phyloP scores from a whole-genome alignment of 2,329 filamentous ascomycete genomes.

The Diaporthe australafricana region DNA sequence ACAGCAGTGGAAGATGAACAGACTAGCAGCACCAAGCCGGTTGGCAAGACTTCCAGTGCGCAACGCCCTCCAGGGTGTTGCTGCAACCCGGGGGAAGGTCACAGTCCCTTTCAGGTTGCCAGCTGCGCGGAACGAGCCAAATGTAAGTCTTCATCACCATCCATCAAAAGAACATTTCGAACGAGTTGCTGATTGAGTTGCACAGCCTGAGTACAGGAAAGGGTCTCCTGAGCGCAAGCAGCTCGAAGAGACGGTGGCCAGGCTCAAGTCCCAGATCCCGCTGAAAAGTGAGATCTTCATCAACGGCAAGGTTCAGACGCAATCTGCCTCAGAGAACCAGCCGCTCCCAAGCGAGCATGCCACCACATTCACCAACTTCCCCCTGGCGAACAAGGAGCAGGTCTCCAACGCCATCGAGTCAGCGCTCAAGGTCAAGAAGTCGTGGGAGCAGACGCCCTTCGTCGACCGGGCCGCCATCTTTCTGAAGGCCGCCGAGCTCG shows the following conservation, averaged over 20 bases:
- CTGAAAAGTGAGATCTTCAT: slow-evolving; percentile 48
- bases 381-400: slow-evolving; percentile 62
- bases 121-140: slow-evolving; percentile 48
- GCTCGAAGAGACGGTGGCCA: slow-evolving; percentile 46
- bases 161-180: neutral
- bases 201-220: slow-evolving; percentile 46
- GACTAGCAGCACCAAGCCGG: slow-evolving; percentile 13
- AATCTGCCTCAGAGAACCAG: slow-evolving; percentile 44
- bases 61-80: slow-evolving; percentile 5
- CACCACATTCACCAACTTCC: slow-evolving; percentile 50
- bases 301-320: slow-evolving; percentile 45
- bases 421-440: slow-evolving; percentile 83
- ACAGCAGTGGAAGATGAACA: neutral
- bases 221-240: slow-evolving; percentile 46
- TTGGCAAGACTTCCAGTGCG: slow-evolving; percentile 3
- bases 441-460: slow-evolving; percentile 90
- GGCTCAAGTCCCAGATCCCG: slow-evolving; percentile 47
- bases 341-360: slow-evolving; percentile 50
- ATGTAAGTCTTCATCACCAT: slow-evolving; percentile 40
- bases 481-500: slow-evolving; percentile 92
- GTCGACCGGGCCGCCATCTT: slow-evolving; percentile 92
- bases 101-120: slow-evolving; percentile 48
- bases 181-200: neutral
- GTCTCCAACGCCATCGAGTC: slow-evolving; percentile 84
- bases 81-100: slow-evolving; percentile 36